Evolutionary conservation across 192 early-diverging fungal genomes (phyloP).

Genomic region (Podochytrium sp.): DNA sequence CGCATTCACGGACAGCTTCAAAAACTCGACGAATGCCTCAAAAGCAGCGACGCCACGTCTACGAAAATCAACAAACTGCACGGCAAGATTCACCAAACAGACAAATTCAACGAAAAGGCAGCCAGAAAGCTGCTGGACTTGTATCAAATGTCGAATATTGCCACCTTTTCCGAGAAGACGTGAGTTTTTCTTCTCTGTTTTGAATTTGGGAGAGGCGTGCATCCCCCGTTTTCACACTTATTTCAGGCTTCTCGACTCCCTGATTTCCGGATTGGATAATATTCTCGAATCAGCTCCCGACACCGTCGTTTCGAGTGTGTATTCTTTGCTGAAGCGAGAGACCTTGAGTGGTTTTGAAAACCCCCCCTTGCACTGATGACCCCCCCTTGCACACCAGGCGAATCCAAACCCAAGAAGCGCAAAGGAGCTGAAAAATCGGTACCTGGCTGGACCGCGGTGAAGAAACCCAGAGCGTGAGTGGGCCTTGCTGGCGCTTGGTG

Average conservation of each 20-base stretch:
- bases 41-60: not conserved
- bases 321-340: too few species aligned
- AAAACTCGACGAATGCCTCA: constrained; percentile 23
- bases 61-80: constrained; percentile 24
- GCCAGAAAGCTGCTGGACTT: constrained; percentile 30
- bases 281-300: too few species aligned
- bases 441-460: too few species aligned
- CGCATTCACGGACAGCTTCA: too few species aligned
- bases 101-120: constrained; percentile 33
- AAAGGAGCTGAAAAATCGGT: not conserved
- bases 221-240: too few species aligned
- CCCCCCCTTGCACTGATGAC: not conserved
- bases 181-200: too few species aligned
- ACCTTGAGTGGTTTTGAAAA: too few species aligned
- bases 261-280: too few species aligned
- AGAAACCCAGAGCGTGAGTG: not conserved
- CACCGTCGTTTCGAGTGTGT: too few species aligned
- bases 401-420: not conserved
- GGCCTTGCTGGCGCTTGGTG: too few species aligned
- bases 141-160: constrained; percentile 11
- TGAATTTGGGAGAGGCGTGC: too few species aligned
- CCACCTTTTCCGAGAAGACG: constrained; percentile 25
- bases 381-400: not conserved
- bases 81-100: not conserved
- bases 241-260: too few species aligned